Conservation (phyloP, 176 grass and related monocot species). For the Oryza longistaminata region DNA sequence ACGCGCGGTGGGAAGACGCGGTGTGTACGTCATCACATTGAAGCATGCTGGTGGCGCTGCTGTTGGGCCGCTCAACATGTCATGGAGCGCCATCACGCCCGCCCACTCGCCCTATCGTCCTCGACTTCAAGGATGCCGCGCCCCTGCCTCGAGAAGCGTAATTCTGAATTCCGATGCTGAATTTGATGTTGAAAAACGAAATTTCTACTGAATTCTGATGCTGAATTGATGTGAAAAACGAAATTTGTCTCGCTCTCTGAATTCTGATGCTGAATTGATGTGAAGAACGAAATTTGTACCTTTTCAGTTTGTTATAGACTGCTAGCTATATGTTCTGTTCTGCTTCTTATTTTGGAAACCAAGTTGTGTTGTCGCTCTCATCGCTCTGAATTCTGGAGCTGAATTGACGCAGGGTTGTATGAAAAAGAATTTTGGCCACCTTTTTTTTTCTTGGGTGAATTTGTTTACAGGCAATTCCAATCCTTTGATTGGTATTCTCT, state of each 20-base stretch:
- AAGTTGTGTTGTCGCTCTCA: no score
- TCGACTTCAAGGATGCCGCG: constrained; percentile 94
- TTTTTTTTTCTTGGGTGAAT: no score
- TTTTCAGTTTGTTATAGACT: not conserved
- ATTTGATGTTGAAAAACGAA: no score
- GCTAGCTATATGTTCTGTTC: not conserved
- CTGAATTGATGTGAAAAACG: no score
- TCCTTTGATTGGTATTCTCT: no score
- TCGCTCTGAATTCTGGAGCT: no score
- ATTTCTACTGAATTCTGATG: no score
- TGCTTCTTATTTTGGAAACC: not conserved
- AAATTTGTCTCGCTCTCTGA: no score
- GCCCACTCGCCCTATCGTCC: constrained; percentile 87
- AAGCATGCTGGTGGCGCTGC: constrained; percentile 72
- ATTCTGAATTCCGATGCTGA: not conserved
- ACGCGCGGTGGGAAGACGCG: constrained; percentile 54
- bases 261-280: no score
- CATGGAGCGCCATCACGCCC: constrained; percentile 93
- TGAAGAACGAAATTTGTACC: not conserved
- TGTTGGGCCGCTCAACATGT: constrained; percentile 85
- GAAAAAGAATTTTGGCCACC: no score
- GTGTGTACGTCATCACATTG: constrained; percentile 74
- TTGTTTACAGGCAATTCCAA: no score
- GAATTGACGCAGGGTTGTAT: no score
- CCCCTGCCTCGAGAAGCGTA: constrained; percentile 91